Evolutionary conservation across 495 filamentous ascomycete species (phyloP).

Genomic region (Neurospora sp.): DNA sequence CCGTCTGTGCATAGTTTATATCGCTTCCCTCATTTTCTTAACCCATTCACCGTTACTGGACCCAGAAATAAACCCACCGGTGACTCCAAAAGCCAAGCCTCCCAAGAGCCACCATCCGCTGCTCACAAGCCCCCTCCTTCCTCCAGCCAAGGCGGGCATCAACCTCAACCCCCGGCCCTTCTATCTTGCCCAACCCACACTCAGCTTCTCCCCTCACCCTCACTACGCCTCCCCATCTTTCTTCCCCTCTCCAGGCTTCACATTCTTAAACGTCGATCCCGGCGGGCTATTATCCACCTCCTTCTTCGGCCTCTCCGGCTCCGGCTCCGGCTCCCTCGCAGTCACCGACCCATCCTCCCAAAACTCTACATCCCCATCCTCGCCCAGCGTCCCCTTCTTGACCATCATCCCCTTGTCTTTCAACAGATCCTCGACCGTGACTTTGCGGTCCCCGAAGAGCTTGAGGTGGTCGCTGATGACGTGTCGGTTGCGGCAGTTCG

Average conservation of each 20-base stretch:
- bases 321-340: background rate
- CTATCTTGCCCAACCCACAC: background rate
- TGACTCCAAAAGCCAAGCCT: background rate
- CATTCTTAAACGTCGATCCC: conserved; percentile 20
- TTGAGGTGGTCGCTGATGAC: conserved; percentile 83
- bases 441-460: conserved; percentile 57
- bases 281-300: conserved; percentile 9
- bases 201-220: background rate
- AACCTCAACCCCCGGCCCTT: background rate
- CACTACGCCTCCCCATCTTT: background rate
- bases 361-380: conserved; percentile 55
- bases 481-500: conserved; percentile 72
- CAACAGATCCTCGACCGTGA: conserved; percentile 66
- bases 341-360: conserved; percentile 51
- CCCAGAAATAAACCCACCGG: background rate
- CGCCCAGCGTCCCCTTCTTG: conserved; percentile 47
- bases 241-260: conserved; percentile 3
- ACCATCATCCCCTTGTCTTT: conserved; percentile 53
- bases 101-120: background rate
- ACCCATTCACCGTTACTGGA: background rate
- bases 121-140: background rate
- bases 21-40: background rate
- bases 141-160: background rate
- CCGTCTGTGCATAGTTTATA: background rate
- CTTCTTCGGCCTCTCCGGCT: conserved; percentile 2